Percentiles rank a stretch among this genome's conserved stretches.
Evolutionary conservation across 306 rosid genomes (phyloP).

Genomic region (Glycine soja): DNA sequence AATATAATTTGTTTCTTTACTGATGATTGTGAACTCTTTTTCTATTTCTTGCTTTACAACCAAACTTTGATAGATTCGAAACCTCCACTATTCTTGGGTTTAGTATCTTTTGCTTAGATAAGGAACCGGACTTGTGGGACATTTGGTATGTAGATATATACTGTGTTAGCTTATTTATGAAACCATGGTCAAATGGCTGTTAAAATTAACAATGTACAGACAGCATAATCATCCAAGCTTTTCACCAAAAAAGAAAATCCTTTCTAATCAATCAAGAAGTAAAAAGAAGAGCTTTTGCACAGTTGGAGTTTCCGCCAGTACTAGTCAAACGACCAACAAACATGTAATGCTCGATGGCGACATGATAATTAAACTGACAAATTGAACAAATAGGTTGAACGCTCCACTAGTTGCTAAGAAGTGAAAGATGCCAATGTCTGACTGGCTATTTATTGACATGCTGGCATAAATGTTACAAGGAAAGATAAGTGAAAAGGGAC

Average conservation of each 20-base stretch:
- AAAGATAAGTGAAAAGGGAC: not conserved
- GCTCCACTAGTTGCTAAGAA: slow-evolving; percentile 4
- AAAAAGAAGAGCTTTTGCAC: not conserved
- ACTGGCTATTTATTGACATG: not conserved
- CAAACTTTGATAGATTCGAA: slow-evolving; percentile 19
- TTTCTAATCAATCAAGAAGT: slow-evolving; percentile 30
- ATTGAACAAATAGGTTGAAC: slow-evolving; percentile 15
- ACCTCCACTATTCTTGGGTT: slow-evolving; percentile 6
- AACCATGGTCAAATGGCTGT: not conserved
- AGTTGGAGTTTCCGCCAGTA: slow-evolving; percentile 35
- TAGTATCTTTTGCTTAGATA: slow-evolving; percentile 35
- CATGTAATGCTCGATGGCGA: slow-evolving; percentile 23
- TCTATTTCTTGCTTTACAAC: slow-evolving; percentile 37
- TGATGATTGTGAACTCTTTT: slow-evolving; percentile 19
- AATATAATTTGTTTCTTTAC: slow-evolving; percentile 43
- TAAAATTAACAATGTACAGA: not conserved
- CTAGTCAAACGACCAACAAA: slow-evolving; percentile 35
- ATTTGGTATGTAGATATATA: not conserved
- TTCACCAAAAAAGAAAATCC: slow-evolving; percentile 9
- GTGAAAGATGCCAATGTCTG: not conserved
- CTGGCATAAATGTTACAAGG: not conserved
- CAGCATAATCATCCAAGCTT: not conserved
- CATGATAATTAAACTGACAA: slow-evolving; percentile 21
- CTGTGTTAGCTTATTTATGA: slow-evolving; percentile 19
- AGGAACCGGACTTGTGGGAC: not conserved